These are phyloP conservation scores for Liquidambar formosana DNA, from an alignment of 164 flowering plant genomes.

Conservation along the genomic window DNA sequence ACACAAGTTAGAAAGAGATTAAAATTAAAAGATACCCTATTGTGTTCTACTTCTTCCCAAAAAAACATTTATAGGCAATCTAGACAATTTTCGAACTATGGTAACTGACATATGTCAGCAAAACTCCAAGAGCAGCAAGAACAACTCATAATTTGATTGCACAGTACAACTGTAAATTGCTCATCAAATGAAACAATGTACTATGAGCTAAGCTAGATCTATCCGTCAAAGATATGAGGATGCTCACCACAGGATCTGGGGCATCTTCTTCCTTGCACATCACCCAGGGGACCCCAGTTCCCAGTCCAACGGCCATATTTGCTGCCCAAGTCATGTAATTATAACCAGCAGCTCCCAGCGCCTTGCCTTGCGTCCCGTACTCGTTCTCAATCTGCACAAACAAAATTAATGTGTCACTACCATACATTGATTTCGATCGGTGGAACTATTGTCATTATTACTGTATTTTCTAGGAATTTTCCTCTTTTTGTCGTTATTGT, in stretches of 20 bases:
- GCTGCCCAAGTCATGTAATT: conserved; percentile 81
- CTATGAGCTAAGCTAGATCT: not conserved
- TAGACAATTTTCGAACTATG: no score
- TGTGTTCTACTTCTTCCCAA: not conserved
- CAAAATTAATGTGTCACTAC: no score
- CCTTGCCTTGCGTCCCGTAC: conserved; percentile 58
- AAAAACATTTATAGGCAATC: no score
- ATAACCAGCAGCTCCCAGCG: conserved; percentile 56
- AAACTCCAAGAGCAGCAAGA: no score
- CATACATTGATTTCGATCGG: no score
- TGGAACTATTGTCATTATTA: no score
- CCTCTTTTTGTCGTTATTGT: not conserved
- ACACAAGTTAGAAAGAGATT: not conserved
- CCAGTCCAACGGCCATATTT: conserved; percentile 62
- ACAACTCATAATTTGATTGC: no score
- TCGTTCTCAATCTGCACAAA: conserved; percentile 71
- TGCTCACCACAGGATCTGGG: conserved; percentile 78
- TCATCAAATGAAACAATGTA: not conserved
- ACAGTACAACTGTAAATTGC: not conserved
- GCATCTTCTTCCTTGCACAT: conserved; percentile 89
- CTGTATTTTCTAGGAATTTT: no score
- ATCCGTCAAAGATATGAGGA: not conserved
- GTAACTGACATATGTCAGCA: no score
- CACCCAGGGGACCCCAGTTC: conserved; percentile 85
- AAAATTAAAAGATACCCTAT: not conserved